Evolutionary conservation across 176 grass and related monocot species (phyloP).

Genomic region (Coix lacrymajobi): DNA sequence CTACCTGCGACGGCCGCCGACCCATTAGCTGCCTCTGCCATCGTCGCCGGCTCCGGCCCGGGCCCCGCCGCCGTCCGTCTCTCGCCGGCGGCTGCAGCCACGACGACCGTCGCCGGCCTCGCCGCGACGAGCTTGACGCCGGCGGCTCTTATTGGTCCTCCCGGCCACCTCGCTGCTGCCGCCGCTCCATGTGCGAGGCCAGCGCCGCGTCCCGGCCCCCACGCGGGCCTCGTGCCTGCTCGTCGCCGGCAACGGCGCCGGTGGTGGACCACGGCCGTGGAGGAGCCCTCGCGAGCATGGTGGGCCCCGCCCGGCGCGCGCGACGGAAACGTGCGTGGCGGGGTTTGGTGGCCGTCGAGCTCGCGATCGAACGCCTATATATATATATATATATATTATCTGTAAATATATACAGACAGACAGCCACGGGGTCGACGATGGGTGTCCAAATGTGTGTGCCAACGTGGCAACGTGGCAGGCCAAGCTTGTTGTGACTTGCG

Average conservation of each 20-base stretch:
- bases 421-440: too few relatives aligned
- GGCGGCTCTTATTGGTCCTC: too few relatives aligned
- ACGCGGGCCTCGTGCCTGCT: too few relatives aligned
- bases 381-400: neutral
- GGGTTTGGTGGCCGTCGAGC: neutral
- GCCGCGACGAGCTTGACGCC: neutral
- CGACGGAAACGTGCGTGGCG: neutral
- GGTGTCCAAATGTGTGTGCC: neutral
- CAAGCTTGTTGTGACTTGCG: too few relatives aligned
- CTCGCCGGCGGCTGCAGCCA: neutral
- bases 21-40: neutral
- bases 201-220: rapidly evolving
- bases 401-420: neutral
- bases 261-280: neutral
- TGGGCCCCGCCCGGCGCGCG: neutral
- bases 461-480: neutral
- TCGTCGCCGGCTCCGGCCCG: neutral
- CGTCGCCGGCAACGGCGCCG: neutral
- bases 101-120: neutral
- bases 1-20: constrained; percentile 16
- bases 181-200: neutral
- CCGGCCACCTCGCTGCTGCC: neutral
- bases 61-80: neutral
- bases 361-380: neutral
- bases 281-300: constrained; percentile 22